Percentiles rank a stretch among this genome's conserved stretches.
Evolutionary conservation across 805 yeast genomes (phyloP).

Genomic region (Debaryomyces prosopidis): DNA sequence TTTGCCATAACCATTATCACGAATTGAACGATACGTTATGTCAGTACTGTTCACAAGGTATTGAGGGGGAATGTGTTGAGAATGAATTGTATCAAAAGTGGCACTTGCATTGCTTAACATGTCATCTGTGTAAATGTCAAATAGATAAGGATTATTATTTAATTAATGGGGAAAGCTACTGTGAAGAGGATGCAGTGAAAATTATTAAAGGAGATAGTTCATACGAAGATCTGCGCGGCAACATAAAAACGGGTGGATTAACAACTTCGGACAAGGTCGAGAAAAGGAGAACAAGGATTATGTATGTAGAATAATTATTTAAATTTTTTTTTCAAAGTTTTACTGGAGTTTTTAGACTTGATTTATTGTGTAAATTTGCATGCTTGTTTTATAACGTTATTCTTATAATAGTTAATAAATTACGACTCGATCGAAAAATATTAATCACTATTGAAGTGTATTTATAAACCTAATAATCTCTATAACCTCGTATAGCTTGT

Average conservation of each 20-base stretch:
- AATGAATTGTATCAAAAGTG: conserved; percentile 70
- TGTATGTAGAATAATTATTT: conserved; percentile 30
- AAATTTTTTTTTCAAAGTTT: not conserved
- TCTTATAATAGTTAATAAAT: not conserved
- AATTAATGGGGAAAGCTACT: conserved; percentile 47
- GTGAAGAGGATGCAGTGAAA: conserved; percentile 48
- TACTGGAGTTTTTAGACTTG: not conserved
- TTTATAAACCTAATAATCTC: not conserved
- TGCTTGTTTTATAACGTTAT: not conserved
- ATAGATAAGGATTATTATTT: conserved; percentile 59
- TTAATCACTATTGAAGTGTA: not conserved
- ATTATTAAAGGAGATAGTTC: conserved; percentile 25
- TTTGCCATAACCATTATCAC: conserved; percentile 80
- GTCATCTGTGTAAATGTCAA: conserved; percentile 55
- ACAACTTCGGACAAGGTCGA: conserved; percentile 36
- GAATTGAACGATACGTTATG: conserved; percentile 74
- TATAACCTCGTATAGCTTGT: not conserved
- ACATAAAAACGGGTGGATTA: conserved; percentile 19
- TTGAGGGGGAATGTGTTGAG: conserved; percentile 90
- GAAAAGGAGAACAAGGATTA: conserved; percentile 43
- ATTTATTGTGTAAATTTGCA: not conserved
- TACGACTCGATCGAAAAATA: not conserved
- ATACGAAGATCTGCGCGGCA: conserved; percentile 21
- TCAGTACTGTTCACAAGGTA: conserved; percentile 65
- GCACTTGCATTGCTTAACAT: conserved; percentile 72